These are phyloP conservation scores for Salix viminalis DNA, from an alignment of 345 rosid species.

Conservation along the genomic window DNA sequence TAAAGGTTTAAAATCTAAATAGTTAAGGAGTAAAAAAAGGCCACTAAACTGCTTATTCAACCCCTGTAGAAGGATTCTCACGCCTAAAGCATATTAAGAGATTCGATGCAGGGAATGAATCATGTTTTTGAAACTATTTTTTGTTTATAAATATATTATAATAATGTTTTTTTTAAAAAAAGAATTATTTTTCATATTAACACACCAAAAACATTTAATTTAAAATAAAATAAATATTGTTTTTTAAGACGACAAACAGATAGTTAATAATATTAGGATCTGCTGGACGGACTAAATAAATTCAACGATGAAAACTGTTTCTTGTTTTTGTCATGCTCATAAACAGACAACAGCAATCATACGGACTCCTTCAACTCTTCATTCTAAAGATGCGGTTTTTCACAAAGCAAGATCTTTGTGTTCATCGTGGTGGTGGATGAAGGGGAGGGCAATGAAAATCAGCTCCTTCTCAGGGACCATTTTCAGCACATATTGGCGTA, in stretches of 20 bases:
- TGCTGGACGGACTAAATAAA: neutral
- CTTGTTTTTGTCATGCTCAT: neutral
- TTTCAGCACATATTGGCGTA: slow-evolving; percentile 13
- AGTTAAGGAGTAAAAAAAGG: no score
- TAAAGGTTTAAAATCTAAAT: no score
- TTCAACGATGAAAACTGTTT: neutral
- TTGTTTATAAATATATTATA: no score
- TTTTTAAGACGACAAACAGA: no score
- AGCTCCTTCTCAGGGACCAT: neutral
- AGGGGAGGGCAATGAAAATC: neutral
- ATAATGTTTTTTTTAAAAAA: no score
- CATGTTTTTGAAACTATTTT: no score
- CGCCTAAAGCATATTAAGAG: neutral
- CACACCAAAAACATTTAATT: no score
- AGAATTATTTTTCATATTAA: no score
- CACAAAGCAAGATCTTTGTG: neutral
- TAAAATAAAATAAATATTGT: no score
- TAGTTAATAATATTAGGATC: neutral
- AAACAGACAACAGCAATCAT: neutral
- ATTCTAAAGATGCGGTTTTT: neutral
- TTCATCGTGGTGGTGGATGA: neutral
- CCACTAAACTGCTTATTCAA: no score
- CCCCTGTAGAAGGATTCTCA: neutral
- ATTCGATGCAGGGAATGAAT: no score
- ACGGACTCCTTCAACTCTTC: neutral